A percentile compares a stretch with the other conserved stretches of the same genome.
These are phyloP conservation scores for Grosmannia clavigera DNA, from an alignment of 2,329 filamentous ascomycete genomes.

Conservation along the genomic window DNA sequence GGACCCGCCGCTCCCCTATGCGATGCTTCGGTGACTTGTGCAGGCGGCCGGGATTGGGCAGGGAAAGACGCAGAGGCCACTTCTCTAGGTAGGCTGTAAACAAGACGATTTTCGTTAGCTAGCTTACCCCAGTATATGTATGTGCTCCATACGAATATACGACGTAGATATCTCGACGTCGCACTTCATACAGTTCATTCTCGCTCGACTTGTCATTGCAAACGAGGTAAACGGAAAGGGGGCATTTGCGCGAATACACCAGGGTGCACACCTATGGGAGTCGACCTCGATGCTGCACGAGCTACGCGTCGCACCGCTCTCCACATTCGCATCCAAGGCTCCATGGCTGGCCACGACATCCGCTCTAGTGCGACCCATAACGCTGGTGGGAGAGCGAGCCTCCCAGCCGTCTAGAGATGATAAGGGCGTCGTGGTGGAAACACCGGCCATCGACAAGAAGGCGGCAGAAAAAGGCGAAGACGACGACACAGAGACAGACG, in stretches of 20 bases:
- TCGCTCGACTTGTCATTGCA: not conserved
- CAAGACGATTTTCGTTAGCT: not conserved
- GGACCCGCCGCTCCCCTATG: constrained; percentile 4
- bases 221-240: not conserved
- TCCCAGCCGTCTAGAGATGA: constrained; percentile 9
- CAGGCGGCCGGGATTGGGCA: constrained; percentile 8
- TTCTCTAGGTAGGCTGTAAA: not conserved
- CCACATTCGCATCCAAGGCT: not conserved
- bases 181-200: not conserved
- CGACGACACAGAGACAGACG: not conserved
- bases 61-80: not conserved
- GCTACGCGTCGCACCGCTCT: not conserved
- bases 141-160: not conserved
- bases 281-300: not conserved
- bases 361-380: not conserved
- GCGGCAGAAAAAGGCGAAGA: not conserved
- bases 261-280: not conserved
- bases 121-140: not conserved
- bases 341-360: not conserved
- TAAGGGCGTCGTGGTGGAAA: constrained; percentile 2
- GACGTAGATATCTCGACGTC: not conserved
- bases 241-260: not conserved
- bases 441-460: constrained; percentile 2
- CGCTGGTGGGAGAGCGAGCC: not conserved
- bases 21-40: constrained; percentile 7